A percentile compares a stretch with the other conserved stretches of the same genome.
Conservation (phyloP, 1,284 basidiomycete genomes). For the Cryptococcus depauperatus region DNA sequence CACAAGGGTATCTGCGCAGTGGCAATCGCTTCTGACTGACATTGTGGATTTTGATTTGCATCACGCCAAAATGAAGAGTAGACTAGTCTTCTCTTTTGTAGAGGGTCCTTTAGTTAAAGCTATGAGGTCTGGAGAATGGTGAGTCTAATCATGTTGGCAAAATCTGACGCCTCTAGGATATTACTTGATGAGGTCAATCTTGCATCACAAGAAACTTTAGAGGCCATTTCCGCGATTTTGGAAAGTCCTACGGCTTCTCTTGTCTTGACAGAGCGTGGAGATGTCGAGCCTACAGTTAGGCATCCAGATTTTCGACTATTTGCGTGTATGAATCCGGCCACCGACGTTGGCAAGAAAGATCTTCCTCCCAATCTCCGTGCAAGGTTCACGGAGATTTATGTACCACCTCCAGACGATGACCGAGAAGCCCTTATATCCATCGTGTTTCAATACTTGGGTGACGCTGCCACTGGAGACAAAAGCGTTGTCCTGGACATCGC, state of each 20-base stretch:
- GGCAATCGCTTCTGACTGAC: conserved; percentile 65
- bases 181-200: conserved; percentile 95
- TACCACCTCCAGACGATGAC: conserved; percentile 86
- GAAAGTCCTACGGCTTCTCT: conserved; percentile 81
- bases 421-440: conserved; percentile 83
- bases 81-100: conserved; percentile 87
- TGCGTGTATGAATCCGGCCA: conserved; percentile 99
- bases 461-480: conserved; percentile 73
- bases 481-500: conserved; percentile 83
- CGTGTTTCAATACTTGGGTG: conserved; percentile 82
- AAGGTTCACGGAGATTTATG: conserved; percentile 93
- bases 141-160: conserved; percentile 8
- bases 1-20: conserved; percentile 47
- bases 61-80: conserved; percentile 73
- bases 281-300: conserved; percentile 78
- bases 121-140: conserved; percentile 84
- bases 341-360: conserved; percentile 97
- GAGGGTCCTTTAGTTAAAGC: conserved; percentile 96
- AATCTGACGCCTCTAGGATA: conserved; percentile 55
- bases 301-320: conserved; percentile 95
- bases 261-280: conserved; percentile 87
- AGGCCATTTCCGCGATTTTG: conserved; percentile 80
- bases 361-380: conserved; percentile 82
- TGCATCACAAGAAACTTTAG: conserved; percentile 87
- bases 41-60: conserved; percentile 77